A percentile compares a stretch with the other conserved stretches of the same genome.
Conservation (phyloP, 805 yeast genomes). For the Cyberlindnera maclurae region DNA sequence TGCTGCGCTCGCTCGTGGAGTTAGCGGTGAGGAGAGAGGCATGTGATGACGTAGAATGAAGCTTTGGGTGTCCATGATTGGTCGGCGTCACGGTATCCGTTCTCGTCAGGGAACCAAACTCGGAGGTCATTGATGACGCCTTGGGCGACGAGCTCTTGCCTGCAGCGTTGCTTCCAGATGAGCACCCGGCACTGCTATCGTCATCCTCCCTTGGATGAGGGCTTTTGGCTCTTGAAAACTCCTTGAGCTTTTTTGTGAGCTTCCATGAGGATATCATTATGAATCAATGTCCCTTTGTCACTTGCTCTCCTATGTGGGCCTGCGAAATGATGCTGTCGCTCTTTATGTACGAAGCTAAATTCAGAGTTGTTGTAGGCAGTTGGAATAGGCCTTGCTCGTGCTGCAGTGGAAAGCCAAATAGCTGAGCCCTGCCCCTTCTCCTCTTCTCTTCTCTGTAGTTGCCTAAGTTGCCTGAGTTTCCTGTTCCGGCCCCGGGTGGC, state of each 20-base stretch:
- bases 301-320: no score
- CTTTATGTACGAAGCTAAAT: no score
- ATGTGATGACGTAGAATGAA: conserved; percentile 4
- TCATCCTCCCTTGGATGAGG: conserved; percentile 10
- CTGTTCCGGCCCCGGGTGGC: no score
- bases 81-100: conserved; percentile 10
- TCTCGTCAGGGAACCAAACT: conserved; percentile 4
- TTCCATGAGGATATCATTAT: conserved; percentile 32
- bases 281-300: no score
- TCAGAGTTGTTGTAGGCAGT: no score
- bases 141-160: conserved; percentile 1
- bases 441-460: no score
- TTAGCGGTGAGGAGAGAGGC: conserved; percentile 3
- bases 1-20: background rate
- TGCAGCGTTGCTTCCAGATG: no score
- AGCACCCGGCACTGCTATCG: background rate
- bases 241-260: conserved; percentile 33
- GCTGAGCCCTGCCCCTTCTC: no score
- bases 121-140: conserved; percentile 5
- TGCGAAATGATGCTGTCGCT: no score
- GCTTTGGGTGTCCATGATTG: background rate
- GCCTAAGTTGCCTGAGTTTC: no score
- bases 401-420: no score
- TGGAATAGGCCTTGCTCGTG: no score
- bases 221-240: conserved; percentile 21